Evolutionary conservation across 345 rosid species (phyloP), one percentile per base, ranked within the genome.

Genomic region (Ailanthus altissimus): DNA sequence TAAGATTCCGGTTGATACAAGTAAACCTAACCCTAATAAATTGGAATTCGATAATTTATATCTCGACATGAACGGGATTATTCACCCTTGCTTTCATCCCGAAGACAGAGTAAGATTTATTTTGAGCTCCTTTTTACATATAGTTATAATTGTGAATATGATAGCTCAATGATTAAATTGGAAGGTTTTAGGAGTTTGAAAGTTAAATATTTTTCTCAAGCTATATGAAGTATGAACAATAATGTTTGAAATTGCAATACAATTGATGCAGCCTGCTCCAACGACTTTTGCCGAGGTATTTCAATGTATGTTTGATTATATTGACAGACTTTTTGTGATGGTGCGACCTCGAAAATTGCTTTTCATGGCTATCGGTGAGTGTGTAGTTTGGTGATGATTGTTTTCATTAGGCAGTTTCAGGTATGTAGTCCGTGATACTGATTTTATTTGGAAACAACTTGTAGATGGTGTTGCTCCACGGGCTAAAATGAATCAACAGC

Each of bases 61-160:
- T 83, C 99, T 96, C 86, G 99, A 96, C 56, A 96, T 94, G 99
- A 96, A 96, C 82, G 97, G 97, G 88, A 96, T 96, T 76, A 91
- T 96, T 61, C 99, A 96, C 54, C 99, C 99, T 5, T 96, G 99
- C 80, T 96, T 96, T 71, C 99, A 96, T 51, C 99, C 99, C 36
- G 98, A 96, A 77, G 97, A 93, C 73, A 85, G 87, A 73, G 99
- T 95, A 89, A 62, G 82, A 10, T 20, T 47, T 0, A 46, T 32
- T 14, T 20, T 3, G 32, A 4, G 16, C 20, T 72, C 72, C 42
- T 11, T 9, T 14, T 57, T 21, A 12, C 0, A 10, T 23, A 13
- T 25, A 1, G 8, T 25, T n/a, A 56, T 49, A 13, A 16, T 5
- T 54, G 15, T 28, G 0, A 54, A 32, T 13, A 36, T 40, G 49